These are phyloP conservation scores for Diaporthe vaccinii DNA, from an alignment of 2,329 filamentous ascomycete species.

Conservation along the genomic window DNA sequence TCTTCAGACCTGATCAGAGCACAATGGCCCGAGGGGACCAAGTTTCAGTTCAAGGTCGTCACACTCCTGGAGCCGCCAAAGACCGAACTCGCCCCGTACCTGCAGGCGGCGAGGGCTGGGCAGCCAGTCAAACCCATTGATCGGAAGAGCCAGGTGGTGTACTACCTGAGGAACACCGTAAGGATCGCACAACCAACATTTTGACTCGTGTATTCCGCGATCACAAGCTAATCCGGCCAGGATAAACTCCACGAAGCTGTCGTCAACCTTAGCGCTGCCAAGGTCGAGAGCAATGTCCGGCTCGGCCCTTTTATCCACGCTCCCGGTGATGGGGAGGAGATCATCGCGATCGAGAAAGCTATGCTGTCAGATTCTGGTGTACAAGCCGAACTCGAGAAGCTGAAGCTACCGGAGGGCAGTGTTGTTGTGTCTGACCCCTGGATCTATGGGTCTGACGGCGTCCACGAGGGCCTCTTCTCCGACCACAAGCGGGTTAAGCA, in stretches of 20 bases:
- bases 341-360: conserved; percentile 68
- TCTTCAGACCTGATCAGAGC: conserved; percentile 63
- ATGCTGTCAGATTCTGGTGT: conserved; percentile 69
- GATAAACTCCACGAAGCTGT: conserved; percentile 73
- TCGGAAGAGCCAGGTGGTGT: conserved; percentile 67
- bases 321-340: conserved; percentile 71
- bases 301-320: conserved; percentile 71
- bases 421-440: conserved; percentile 73
- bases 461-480: conserved; percentile 60
- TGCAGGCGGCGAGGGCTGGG: conserved; percentile 62
- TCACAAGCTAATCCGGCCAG: conserved; percentile 48
- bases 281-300: conserved; percentile 69
- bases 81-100: conserved; percentile 62
- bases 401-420: conserved; percentile 71
- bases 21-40: conserved; percentile 67
- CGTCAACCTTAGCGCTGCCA: conserved; percentile 63
- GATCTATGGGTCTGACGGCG: conserved; percentile 72
- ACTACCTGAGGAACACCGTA: conserved; percentile 72
- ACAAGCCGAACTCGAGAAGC: conserved; percentile 71
- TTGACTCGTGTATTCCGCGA: background rate
- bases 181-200: conserved; percentile 43
- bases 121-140: conserved; percentile 56
- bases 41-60: conserved; percentile 73
- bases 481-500: conserved; percentile 67
- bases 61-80: conserved; percentile 72